Evolutionary conservation across 306 rosid species (phyloP), one percentile per base, ranked within the genome.

Genomic region (Dryas alaskensis): DNA sequence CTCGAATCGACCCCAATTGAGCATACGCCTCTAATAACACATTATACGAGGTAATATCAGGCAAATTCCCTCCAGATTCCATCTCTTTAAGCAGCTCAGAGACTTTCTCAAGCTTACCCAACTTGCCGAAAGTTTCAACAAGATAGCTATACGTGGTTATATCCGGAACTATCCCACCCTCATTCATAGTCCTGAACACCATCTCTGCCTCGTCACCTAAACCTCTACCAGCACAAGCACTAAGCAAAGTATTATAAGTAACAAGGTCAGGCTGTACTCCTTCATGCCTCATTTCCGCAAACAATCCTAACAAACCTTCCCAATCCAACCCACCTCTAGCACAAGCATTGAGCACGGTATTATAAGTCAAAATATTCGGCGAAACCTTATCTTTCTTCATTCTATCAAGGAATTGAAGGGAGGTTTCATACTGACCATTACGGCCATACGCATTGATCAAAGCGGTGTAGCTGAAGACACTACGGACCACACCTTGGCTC

Each of bases 231-330:
- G 97, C 96, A 84, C 96, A 88, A 14, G 99, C 97, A 79, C 95
- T 80, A 8, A 95, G 99, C 89, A 95, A 78, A 12, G 98, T 87
- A 73, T 95, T 95, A 10, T 95, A 90, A 67, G 99, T 92, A 54
- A 88, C 74, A 48, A 92, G 81, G 78, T 95, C 99, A 12, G 98
- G 98, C 7, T 81, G 98, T 48, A 95, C 68, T n/a, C 98, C 97
- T 72, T 90, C 99, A 50, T 95, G 98, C 83, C 99, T 82, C 99
- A 95, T 90, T 70, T 95, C 99, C 9, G 99, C 99, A 70, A 95
- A 95, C 72, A 95, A 84, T 11, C 96, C 99, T 55, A 95, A 80
- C 60, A 95, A 78, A 2, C 97, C 98, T 76, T 90, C 98, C 99
- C 99, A 92, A 79, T 92, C 97, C 82, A 92, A 78, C 64, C 96